These are phyloP conservation scores for Monosporascus sp. DNA, from an alignment of 2,329 filamentous ascomycete species.

Conservation along the genomic window DNA sequence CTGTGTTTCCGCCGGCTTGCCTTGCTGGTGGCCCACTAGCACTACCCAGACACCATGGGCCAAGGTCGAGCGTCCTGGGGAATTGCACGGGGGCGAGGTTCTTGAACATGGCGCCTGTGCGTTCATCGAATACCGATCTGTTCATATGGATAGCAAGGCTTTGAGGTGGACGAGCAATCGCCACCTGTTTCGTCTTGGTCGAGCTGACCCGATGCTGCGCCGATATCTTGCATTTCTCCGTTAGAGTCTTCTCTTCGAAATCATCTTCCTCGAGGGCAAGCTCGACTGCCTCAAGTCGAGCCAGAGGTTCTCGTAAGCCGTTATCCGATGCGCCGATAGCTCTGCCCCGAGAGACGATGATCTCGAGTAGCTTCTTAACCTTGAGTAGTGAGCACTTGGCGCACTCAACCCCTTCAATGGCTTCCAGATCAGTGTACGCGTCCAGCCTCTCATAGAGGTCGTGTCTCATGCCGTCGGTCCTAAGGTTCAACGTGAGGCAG, in stretches of 20 bases:
- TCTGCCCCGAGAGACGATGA: slow-evolving; percentile 38
- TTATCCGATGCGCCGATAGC: slow-evolving; percentile 36
- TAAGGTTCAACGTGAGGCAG: slow-evolving; percentile 81
- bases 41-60: slow-evolving; percentile 78
- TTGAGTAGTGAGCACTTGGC: slow-evolving; percentile 79
- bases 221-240: slow-evolving; percentile 59
- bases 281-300: slow-evolving; percentile 61
- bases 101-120: slow-evolving; percentile 73
- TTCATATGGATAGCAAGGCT: slow-evolving; percentile 86
- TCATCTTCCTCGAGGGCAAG: slow-evolving; percentile 72
- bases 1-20: slow-evolving; percentile 6
- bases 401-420: slow-evolving; percentile 86
- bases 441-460: slow-evolving; percentile 75
- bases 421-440: slow-evolving; percentile 77
- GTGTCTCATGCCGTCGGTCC: slow-evolving; percentile 54
- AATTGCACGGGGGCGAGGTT: slow-evolving; percentile 78
- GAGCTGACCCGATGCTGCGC: slow-evolving; percentile 65
- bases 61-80: slow-evolving; percentile 67
- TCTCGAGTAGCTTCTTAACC: slow-evolving; percentile 41
- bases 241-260: slow-evolving; percentile 65
- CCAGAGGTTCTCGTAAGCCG: slow-evolving; percentile 43
- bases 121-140: slow-evolving; percentile 83
- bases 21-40: slow-evolving; percentile 21
- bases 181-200: slow-evolving; percentile 86
- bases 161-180: slow-evolving; percentile 75